Percentiles rank a stretch among this genome's conserved stretches.
These are phyloP conservation scores for Hortiboletus flavorubellus DNA, from an alignment of 768 basidiomycete species.

Conservation along the genomic window DNA sequence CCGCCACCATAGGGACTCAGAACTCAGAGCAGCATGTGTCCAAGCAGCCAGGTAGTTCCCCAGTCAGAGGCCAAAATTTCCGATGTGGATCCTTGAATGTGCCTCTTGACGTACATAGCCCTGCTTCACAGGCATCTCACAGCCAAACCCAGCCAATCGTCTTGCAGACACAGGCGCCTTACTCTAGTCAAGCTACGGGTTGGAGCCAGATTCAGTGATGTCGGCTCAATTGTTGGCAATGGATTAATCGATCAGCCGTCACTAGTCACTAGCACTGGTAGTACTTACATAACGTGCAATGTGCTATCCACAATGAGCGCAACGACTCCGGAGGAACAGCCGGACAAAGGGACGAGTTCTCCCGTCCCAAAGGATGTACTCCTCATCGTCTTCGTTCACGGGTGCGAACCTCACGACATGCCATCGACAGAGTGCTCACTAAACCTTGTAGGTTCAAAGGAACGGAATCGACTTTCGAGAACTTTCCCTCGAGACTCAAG, in stretches of 20 bases:
- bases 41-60: not conserved
- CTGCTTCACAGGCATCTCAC: slow-evolving; percentile 15
- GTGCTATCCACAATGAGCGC: slow-evolving; percentile 10
- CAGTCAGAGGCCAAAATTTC: slow-evolving; percentile 14
- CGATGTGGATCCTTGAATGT: slow-evolving; percentile 24
- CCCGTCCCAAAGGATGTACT: slow-evolving; percentile 41
- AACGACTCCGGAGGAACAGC: slow-evolving; percentile 6
- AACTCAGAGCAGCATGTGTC: not conserved
- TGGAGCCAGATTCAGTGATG: slow-evolving; percentile 32
- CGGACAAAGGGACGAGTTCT: slow-evolving; percentile 2
- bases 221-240: not conserved
- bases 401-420: slow-evolving; percentile 40
- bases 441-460: slow-evolving; percentile 46
- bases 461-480: slow-evolving; percentile 66
- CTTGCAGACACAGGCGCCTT: slow-evolving; percentile 54
- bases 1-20: not conserved
- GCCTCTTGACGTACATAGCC: slow-evolving; percentile 1
- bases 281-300: not conserved
- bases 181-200: slow-evolving; percentile 40
- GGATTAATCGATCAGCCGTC: not conserved
- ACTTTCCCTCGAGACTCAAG: slow-evolving; percentile 76
- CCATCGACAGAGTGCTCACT: not conserved
- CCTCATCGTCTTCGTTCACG: slow-evolving; percentile 77
- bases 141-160: slow-evolving; percentile 31
- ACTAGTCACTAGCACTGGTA: too few relatives aligned